Evolutionary conservation across 192 early-diverging fungal genomes (phyloP).

Genomic region (Piromyces finnis): DNA sequence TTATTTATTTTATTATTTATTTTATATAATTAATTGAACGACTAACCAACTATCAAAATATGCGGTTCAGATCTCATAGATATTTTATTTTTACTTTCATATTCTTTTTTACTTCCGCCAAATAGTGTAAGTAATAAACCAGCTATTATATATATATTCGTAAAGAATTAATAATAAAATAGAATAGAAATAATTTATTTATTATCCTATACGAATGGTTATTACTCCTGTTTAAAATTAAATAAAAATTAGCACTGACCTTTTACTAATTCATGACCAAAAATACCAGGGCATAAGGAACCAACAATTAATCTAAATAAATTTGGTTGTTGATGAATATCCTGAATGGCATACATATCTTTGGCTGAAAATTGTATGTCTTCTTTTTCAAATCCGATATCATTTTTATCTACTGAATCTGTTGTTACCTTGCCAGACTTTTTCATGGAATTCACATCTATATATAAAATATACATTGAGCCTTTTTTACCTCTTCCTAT

Average conservation of each 20-base stretch:
- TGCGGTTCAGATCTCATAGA: constrained; percentile 49
- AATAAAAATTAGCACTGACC: too few species aligned
- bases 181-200: too few species aligned
- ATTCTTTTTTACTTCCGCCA: constrained; percentile 28
- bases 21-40: neutral
- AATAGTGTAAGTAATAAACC: constrained; percentile 63
- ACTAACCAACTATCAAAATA: constrained; percentile 46
- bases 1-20: too few species aligned
- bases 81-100: constrained; percentile 16
- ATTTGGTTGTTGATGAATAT: constrained; percentile 31
- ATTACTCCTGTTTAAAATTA: too few species aligned
- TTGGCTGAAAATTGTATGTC: constrained; percentile 46
- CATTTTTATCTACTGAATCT: constrained; percentile 5
- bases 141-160: constrained; percentile 12
- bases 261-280: constrained; percentile 72
- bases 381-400: constrained; percentile 35
- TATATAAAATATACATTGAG: constrained; percentile 52
- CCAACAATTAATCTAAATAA: constrained; percentile 58
- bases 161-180: too few species aligned
- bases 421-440: constrained; percentile 28
- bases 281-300: constrained; percentile 63
- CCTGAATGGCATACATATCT: constrained; percentile 52
- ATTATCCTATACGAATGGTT: too few species aligned
- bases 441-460: constrained; percentile 44
- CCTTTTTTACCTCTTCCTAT: constrained; percentile 21